Percentiles rank a stretch among this genome's conserved stretches.
phyloP scores from a whole-genome alignment of 257 asterid genomes.

The Fraxinus excelsior region DNA sequence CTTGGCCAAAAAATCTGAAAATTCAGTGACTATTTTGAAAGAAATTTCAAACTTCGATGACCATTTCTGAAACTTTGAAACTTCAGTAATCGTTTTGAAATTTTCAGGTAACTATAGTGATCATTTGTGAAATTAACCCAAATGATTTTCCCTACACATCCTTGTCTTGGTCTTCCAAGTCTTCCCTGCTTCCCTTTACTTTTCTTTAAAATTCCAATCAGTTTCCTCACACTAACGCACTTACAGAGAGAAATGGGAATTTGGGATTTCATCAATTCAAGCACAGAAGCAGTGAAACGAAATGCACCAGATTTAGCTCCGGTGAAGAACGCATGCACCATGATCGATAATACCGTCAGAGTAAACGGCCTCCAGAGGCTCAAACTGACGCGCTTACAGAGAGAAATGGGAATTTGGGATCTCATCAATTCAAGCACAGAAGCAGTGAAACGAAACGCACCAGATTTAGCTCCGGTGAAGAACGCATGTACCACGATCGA shows the following conservation, averaged over 20 bases:
- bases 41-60: too few species aligned
- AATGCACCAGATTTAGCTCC: slow-evolving; percentile 35
- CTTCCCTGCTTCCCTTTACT: too few species aligned
- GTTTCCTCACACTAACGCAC: too few species aligned
- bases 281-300: slow-evolving; percentile 43
- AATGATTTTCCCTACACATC: too few species aligned
- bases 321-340: slow-evolving; percentile 25
- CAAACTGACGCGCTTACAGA: background rate
- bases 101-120: too few species aligned
- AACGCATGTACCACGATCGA: slow-evolving; percentile 29
- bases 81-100: too few species aligned
- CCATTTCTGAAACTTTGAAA: too few species aligned
- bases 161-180: too few species aligned
- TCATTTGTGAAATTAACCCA: too few species aligned
- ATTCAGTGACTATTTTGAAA: too few species aligned
- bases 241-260: slow-evolving; percentile 36
- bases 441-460: slow-evolving; percentile 37
- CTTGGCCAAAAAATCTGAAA: too few species aligned
- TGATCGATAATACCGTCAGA: slow-evolving; percentile 33
- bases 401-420: slow-evolving; percentile 52
- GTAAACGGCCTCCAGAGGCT: slow-evolving; percentile 23
- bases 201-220: too few species aligned
- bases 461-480: slow-evolving; percentile 33
- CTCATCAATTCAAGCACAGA: slow-evolving; percentile 39
- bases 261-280: slow-evolving; percentile 43